Evolutionary conservation across 2,329 filamentous ascomycete species (phyloP).

Genomic region (Cordyceps pruinosa): DNA sequence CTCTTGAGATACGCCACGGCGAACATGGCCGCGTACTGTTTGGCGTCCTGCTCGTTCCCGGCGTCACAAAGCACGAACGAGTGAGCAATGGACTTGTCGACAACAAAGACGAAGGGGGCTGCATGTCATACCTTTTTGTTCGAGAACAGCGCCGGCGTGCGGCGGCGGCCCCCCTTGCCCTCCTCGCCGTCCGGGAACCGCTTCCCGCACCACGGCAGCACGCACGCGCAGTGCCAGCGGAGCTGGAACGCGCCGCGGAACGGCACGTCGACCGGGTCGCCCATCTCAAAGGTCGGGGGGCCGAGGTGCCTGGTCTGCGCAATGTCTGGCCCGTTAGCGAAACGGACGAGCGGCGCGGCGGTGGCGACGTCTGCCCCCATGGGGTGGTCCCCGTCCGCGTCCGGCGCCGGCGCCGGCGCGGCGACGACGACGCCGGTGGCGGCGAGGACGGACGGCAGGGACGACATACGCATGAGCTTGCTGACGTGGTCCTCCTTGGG

Average conservation of each 20-base stretch:
- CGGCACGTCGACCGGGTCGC: constrained; percentile 17
- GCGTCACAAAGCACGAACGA: background rate
- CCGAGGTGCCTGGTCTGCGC: constrained; percentile 13
- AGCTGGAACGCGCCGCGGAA: constrained; percentile 17
- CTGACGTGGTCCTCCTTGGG: constrained; percentile 24
- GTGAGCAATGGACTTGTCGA: no score
- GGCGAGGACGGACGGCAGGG: background rate
- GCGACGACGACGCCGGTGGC: background rate
- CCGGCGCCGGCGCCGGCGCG: background rate
- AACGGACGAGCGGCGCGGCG: background rate
- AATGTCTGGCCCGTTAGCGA: constrained; percentile 13
- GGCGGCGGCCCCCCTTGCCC: no score
- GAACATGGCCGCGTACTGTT: constrained; percentile 44
- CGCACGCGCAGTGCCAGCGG: constrained; percentile 22
- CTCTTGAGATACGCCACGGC: constrained; percentile 36
- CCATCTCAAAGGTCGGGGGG: constrained; percentile 15
- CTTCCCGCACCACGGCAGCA: constrained; percentile 16
- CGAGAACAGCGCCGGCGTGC: constrained; percentile 32
- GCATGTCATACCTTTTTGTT: constrained; percentile 35
- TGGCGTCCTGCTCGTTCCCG: constrained; percentile 32
- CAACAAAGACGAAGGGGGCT: no score
- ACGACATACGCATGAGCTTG: constrained; percentile 21
- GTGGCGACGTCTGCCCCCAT: background rate
- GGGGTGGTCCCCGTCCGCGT: background rate
- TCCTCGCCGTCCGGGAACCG: constrained; percentile 18